These are phyloP conservation scores for Fusarium sp. DNA, from an alignment of 2,329 filamentous ascomycete genomes.

Conservation along the genomic window DNA sequence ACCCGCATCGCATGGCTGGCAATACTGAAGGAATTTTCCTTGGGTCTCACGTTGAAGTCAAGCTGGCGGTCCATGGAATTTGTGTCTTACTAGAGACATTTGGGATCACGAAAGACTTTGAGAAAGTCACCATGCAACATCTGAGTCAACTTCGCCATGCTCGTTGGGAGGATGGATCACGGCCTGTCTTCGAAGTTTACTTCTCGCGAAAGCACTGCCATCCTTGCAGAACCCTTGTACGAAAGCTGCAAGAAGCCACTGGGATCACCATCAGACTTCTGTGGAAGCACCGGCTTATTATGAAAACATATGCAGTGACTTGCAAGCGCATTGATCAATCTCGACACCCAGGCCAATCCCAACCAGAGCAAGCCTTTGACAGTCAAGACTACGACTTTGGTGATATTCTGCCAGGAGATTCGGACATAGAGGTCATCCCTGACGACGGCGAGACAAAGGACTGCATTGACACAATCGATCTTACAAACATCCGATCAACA, in stretches of 20 bases:
- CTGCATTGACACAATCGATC: conserved; percentile 39
- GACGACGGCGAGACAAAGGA: conserved; percentile 14
- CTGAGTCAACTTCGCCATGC: conserved; percentile 44
- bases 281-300: conserved; percentile 50
- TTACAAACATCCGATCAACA: conserved; percentile 30
- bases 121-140: conserved; percentile 39
- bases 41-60: conserved; percentile 59
- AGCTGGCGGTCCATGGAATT: conserved; percentile 55
- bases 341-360: background rate
- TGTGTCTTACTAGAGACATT: conserved; percentile 50
- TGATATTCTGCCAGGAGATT: conserved; percentile 29
- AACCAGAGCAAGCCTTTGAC: conserved; percentile 13
- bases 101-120: conserved; percentile 42
- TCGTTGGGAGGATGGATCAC: conserved; percentile 48
- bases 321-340: background rate
- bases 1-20: conserved; percentile 1
- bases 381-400: conserved; percentile 47
- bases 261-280: conserved; percentile 48
- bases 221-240: conserved; percentile 48
- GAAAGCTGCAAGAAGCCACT: conserved; percentile 46
- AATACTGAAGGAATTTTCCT: conserved; percentile 48
- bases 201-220: conserved; percentile 55
- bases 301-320: conserved; percentile 46
- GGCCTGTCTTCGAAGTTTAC: conserved; percentile 53
- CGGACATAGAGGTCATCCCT: conserved; percentile 33